These are phyloP conservation scores for Candida nemodendra DNA, from an alignment of 805 yeast species.

Conservation along the genomic window DNA sequence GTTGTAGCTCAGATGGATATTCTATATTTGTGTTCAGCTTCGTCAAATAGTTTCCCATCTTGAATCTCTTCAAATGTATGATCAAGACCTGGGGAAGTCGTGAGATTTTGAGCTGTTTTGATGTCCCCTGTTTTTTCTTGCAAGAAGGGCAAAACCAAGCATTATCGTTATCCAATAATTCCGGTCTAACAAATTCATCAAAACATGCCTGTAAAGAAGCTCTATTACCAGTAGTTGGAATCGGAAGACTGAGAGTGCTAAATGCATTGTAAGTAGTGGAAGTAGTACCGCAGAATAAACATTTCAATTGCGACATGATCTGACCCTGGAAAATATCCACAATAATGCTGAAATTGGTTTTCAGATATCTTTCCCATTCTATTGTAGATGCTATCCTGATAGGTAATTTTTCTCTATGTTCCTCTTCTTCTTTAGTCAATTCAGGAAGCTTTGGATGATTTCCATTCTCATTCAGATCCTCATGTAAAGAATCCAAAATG, in stretches of 20 bases:
- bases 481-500: conserved; percentile 74
- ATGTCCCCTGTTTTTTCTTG: conserved; percentile 56
- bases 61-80: conserved; percentile 83
- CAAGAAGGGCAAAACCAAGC: conserved; percentile 85
- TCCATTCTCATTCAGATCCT: conserved; percentile 73
- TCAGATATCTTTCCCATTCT: conserved; percentile 89
- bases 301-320: conserved; percentile 71
- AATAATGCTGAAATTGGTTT: conserved; percentile 72
- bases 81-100: conserved; percentile 76
- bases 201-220: conserved; percentile 61
- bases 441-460: conserved; percentile 53
- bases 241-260: conserved; percentile 75
- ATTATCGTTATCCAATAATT: conserved; percentile 71
- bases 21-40: conserved; percentile 65
- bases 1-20: conserved; percentile 55
- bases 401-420: conserved; percentile 66
- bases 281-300: conserved; percentile 68
- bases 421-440: conserved; percentile 70
- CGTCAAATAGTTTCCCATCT: conserved; percentile 47
- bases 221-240: conserved; percentile 46
- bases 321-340: conserved; percentile 90
- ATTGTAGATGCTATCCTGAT: conserved; percentile 79
- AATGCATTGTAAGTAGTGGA: conserved; percentile 87
- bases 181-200: conserved; percentile 72
- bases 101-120: conserved; percentile 70